These are phyloP conservation scores for Tricholoma sp. DNA, from an alignment of 768 basidiomycete genomes.

Conservation along the genomic window DNA sequence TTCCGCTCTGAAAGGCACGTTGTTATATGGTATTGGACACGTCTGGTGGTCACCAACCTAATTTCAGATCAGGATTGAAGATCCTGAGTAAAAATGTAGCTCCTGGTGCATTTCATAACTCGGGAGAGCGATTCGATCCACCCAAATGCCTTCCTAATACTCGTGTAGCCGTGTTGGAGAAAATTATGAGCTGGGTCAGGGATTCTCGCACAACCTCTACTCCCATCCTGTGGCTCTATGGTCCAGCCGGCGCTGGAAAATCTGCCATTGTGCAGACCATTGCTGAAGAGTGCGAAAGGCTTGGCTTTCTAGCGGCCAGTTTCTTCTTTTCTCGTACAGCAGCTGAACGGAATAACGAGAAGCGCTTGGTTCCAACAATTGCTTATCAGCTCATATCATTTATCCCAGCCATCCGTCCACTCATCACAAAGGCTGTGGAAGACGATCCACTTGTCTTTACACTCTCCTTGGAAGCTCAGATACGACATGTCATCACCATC, in stretches of 20 bases:
- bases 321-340: conserved; percentile 31
- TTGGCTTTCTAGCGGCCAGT: conserved; percentile 19
- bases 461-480: neutral
- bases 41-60: no score
- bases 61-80: no score
- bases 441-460: conserved; percentile 1
- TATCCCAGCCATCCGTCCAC: neutral
- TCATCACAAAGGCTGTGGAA: neutral
- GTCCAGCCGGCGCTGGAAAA: conserved; percentile 19
- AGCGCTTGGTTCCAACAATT: conserved; percentile 25
- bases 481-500: neutral
- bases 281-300: conserved; percentile 15
- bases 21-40: no score
- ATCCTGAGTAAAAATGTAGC: neutral
- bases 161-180: neutral
- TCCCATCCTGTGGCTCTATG: conserved; percentile 1
- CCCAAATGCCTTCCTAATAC: neutral
- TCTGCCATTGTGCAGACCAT: conserved; percentile 18
- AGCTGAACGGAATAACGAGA: conserved; percentile 18
- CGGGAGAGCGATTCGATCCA: neutral
- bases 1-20: no score
- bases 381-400: conserved; percentile 18
- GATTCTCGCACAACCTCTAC: neutral
- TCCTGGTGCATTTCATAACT: neutral
- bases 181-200: neutral